Evolutionary conservation across 1,139 yeast species (phyloP).

Genomic region (Scheffersomyces insectosa): DNA sequence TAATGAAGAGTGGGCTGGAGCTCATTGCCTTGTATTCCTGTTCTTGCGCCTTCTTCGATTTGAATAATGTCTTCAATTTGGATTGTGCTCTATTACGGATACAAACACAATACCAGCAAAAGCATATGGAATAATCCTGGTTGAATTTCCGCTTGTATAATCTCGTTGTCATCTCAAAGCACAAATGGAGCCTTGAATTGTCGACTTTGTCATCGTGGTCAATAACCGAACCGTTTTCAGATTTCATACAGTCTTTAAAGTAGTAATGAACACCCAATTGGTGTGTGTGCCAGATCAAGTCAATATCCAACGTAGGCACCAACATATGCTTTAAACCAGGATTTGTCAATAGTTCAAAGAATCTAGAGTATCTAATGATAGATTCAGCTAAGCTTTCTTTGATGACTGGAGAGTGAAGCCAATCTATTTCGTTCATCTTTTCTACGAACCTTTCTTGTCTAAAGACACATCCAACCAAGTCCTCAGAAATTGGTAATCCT

Average conservation of each 20-base stretch:
- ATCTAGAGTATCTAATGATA: conserved; percentile 24
- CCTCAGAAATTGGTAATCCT: conserved; percentile 21
- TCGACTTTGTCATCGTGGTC: conserved; percentile 34
- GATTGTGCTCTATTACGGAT: conserved; percentile 5
- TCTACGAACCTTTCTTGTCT: conserved; percentile 33
- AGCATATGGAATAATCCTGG: conserved; percentile 27
- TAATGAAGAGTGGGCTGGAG: conserved; percentile 3
- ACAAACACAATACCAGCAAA: conserved; percentile 26
- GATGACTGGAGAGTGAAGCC: conserved; percentile 26
- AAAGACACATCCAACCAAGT: conserved; percentile 32
- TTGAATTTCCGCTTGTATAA: conserved; percentile 18
- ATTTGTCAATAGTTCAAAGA: conserved; percentile 20
- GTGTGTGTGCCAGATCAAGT: conserved; percentile 44
- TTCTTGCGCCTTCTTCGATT: background rate
- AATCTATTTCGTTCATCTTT: conserved; percentile 30
- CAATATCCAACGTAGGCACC: conserved; percentile 43
- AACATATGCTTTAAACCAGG: conserved; percentile 10
- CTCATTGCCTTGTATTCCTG: background rate
- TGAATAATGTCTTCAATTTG: conserved; percentile 8
- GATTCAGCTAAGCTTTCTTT: conserved; percentile 20
- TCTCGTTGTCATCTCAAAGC: conserved; percentile 22
- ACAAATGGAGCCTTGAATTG: conserved; percentile 17
- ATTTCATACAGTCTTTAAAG: conserved; percentile 17
- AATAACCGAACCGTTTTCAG: conserved; percentile 12
- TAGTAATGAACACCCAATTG: conserved; percentile 29